Evolutionary conservation across 805 yeast species (phyloP).

Genomic region (Saccharomycopsis lassenensis): DNA sequence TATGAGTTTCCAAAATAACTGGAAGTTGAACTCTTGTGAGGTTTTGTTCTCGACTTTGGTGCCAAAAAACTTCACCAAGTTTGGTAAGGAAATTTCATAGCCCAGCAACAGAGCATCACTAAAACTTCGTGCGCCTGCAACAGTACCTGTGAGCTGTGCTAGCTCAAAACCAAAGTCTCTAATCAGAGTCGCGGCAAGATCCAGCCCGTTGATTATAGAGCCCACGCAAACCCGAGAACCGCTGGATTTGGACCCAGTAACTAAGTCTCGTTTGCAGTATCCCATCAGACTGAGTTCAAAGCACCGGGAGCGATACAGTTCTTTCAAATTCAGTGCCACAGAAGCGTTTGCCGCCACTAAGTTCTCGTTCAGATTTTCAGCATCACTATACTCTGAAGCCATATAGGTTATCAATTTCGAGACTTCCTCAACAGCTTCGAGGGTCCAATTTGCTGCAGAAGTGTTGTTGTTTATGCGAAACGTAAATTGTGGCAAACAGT

Average conservation of each 20-base stretch:
- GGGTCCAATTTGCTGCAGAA: not conserved
- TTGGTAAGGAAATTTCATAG: slow-evolving; percentile 18
- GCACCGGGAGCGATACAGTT: slow-evolving; percentile 25
- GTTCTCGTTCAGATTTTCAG: no score
- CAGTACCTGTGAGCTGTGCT: slow-evolving; percentile 22
- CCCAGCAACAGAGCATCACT: slow-evolving; percentile 20
- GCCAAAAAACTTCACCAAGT: slow-evolving; percentile 1
- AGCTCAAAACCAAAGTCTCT: slow-evolving; percentile 29
- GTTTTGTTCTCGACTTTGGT: no score
- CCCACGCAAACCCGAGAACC: slow-evolving; percentile 21
- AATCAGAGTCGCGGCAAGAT: slow-evolving; percentile 26
- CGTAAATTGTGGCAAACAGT: slow-evolving; percentile 9
- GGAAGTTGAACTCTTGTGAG: no score
- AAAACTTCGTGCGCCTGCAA: slow-evolving; percentile 19
- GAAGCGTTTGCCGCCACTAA: not conserved
- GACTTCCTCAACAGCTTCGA: slow-evolving; percentile 6
- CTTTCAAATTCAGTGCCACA: not conserved
- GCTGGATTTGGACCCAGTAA: no score
- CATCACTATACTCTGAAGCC: slow-evolving; percentile 8
- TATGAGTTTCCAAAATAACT: no score
- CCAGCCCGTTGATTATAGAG: slow-evolving; percentile 24
- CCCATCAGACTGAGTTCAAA: slow-evolving; percentile 26
- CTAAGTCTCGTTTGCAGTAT: slow-evolving; percentile 28
- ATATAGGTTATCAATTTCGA: slow-evolving; percentile 2
- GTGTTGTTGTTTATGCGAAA: slow-evolving; percentile 5